Evolutionary conservation across 352 stramenopile genomes (phyloP).

Genomic region (Chrysophaeum taylorii): DNA sequence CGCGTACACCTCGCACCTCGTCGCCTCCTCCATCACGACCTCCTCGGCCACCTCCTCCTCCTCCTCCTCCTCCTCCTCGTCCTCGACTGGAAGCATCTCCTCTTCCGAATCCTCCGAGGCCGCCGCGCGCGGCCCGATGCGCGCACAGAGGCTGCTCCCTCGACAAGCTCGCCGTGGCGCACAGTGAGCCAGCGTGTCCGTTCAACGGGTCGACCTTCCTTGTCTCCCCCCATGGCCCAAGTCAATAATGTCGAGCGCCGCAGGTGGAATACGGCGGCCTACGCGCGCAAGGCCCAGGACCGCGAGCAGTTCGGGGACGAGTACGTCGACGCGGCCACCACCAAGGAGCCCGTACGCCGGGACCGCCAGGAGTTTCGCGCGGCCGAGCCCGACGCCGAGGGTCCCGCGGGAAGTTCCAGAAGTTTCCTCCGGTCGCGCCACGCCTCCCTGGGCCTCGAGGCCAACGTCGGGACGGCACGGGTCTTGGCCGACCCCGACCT

Average conservation of each 20-base stretch:
- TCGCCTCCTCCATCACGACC: background rate
- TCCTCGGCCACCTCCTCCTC: too few relatives aligned
- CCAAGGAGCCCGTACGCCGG: background rate
- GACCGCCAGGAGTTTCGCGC: slow-evolving; percentile 44
- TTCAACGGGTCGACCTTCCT: too few relatives aligned
- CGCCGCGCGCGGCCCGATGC: too few relatives aligned
- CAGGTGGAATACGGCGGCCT: slow-evolving; percentile 52
- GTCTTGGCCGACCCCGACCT: slow-evolving; percentile 30
- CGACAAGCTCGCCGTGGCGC: too few relatives aligned
- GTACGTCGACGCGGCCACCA: background rate
- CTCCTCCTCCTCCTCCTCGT: too few relatives aligned
- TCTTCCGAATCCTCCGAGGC: too few relatives aligned
- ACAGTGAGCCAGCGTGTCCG: too few relatives aligned
- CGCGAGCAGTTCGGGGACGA: slow-evolving; percentile 19
- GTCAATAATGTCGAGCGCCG: slow-evolving; percentile 51
- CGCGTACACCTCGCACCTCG: background rate
- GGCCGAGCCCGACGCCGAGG: slow-evolving; percentile 31
- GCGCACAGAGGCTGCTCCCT: too few relatives aligned
- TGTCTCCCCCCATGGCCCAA: too few relatives aligned
- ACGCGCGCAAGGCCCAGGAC: slow-evolving; percentile 39
- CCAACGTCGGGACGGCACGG: slow-evolving; percentile 12
- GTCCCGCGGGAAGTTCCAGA: slow-evolving; percentile 26
- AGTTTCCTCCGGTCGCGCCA: background rate
- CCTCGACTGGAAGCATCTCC: too few relatives aligned
- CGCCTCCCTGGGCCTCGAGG: slow-evolving; percentile 9